Evolutionary conservation across 2,329 filamentous ascomycete species (phyloP).

Genomic region (Nemania abortiva): DNA sequence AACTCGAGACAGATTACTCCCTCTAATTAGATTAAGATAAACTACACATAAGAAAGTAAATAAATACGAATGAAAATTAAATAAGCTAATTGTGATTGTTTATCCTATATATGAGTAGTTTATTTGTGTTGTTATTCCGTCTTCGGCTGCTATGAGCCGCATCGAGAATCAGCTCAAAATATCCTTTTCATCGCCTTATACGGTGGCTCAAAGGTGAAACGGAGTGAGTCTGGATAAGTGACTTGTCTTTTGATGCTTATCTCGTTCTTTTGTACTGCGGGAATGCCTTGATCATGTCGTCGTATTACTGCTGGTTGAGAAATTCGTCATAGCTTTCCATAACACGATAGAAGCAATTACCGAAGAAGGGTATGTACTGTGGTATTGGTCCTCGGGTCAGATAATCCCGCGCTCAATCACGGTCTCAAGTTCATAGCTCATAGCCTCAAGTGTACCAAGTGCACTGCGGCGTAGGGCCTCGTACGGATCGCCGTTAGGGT

Average conservation of each 20-base stretch:
- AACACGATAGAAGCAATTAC: not conserved
- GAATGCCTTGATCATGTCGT: not conserved
- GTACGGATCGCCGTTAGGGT: not conserved
- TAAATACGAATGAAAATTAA: too few species aligned
- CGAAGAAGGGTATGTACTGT: constrained; percentile 5
- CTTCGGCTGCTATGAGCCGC: too few species aligned
- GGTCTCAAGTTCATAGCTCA: not conserved
- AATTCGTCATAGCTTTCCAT: constrained; percentile 7
- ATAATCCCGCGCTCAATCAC: not conserved
- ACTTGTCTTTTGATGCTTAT: not conserved
- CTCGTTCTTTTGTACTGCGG: not conserved
- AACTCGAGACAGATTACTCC: too few species aligned
- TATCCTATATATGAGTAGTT: too few species aligned
- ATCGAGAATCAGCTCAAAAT: too few species aligned
- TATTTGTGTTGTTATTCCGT: too few species aligned
- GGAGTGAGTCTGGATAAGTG: not conserved
- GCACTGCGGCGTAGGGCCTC: not conserved
- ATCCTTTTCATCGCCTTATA: too few species aligned
- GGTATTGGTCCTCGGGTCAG: not conserved
- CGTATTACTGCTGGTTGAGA: not conserved
- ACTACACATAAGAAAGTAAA: too few species aligned
- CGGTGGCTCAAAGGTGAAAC: not conserved
- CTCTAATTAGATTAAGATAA: too few species aligned
- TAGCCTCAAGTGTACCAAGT: not conserved
- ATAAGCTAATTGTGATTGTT: too few species aligned